phyloP scores from a whole-genome alignment of 2,329 filamentous ascomycete genomes.

The Magnaporthiopsis rhizophila region DNA sequence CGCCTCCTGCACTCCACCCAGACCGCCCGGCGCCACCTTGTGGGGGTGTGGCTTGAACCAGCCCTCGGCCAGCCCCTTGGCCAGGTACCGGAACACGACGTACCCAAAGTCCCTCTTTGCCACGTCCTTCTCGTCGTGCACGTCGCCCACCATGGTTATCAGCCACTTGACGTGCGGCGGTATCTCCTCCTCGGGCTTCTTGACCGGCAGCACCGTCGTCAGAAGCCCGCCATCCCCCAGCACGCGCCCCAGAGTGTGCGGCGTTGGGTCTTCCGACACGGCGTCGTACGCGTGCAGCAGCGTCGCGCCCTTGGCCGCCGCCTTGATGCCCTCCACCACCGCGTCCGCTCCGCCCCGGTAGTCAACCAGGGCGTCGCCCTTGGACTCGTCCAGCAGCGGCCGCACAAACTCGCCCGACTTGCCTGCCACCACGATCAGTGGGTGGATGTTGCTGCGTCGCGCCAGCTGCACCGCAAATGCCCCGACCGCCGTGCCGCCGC shows the following conservation, averaged over 20 bases:
- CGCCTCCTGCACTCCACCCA: slow-evolving; percentile 40
- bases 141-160: slow-evolving; percentile 20
- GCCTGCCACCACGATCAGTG: slow-evolving; percentile 53
- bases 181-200: slow-evolving; percentile 20
- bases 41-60: slow-evolving; percentile 37
- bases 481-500: slow-evolving; percentile 29
- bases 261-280: slow-evolving; percentile 37
- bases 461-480: slow-evolving; percentile 8
- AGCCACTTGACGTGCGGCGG: slow-evolving; percentile 16
- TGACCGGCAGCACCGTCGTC: slow-evolving; percentile 28
- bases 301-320: slow-evolving; percentile 31
- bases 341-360: slow-evolving; percentile 49
- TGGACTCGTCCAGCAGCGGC: slow-evolving; percentile 39
- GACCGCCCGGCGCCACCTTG: slow-evolving; percentile 39
- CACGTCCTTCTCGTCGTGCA: slow-evolving; percentile 20
- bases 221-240: slow-evolving; percentile 29
- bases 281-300: slow-evolving; percentile 49
- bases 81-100: slow-evolving; percentile 28
- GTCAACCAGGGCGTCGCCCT: slow-evolving; percentile 52
- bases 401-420: slow-evolving; percentile 41
- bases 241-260: slow-evolving; percentile 31
- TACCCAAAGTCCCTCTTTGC: slow-evolving; percentile 27
- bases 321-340: slow-evolving; percentile 35
- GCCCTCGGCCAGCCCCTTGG: slow-evolving; percentile 29
- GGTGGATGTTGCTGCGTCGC: slow-evolving; percentile 47